A percentile compares a stretch with the other conserved stretches of the same genome.
phyloP scores from a whole-genome alignment of 805 yeast species.

The Kuraishia borneana region DNA sequence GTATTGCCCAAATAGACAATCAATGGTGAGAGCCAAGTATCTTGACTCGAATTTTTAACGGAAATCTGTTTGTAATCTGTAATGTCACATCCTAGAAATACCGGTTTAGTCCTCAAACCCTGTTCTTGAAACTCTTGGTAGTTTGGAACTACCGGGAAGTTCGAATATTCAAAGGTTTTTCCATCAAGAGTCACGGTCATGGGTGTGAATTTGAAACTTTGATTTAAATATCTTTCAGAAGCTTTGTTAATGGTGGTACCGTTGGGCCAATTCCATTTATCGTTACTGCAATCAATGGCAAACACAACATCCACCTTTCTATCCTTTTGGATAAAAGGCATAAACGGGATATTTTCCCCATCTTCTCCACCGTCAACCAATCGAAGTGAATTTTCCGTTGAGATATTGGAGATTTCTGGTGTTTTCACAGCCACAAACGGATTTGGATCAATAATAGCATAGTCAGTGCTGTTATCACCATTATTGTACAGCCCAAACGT shows the following conservation, averaged over 20 bases:
- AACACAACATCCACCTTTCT: constrained; percentile 27
- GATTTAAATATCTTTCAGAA: constrained; percentile 15
- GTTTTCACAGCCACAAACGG: constrained; percentile 33
- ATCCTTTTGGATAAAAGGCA: constrained; percentile 25
- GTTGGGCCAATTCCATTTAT: constrained; percentile 42
- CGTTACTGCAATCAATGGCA: constrained; percentile 38
- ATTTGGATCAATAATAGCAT: constrained; percentile 50
- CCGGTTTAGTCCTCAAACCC: constrained; percentile 16
- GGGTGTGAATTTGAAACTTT: constrained; percentile 3
- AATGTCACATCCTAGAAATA: constrained; percentile 32
- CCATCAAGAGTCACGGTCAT: neutral
- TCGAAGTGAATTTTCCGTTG: constrained; percentile 10
- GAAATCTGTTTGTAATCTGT: constrained; percentile 15
- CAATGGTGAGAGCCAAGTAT: constrained; percentile 33
- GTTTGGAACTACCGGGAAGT: constrained; percentile 27
- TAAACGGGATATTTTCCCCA: constrained; percentile 36
- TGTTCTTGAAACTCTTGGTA: constrained; percentile 12
- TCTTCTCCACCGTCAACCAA: constrained; percentile 36
- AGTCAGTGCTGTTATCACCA: constrained; percentile 36
- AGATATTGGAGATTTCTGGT: constrained; percentile 6
- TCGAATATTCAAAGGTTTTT: neutral
- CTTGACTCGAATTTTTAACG: constrained; percentile 3
- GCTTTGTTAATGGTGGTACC: constrained; percentile 39
- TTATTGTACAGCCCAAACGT: constrained; percentile 32
- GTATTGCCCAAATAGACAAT: constrained; percentile 41